Evolutionary conservation across 371 early-diverging fungal species (phyloP).

Genomic region (Mucor sp.): DNA sequence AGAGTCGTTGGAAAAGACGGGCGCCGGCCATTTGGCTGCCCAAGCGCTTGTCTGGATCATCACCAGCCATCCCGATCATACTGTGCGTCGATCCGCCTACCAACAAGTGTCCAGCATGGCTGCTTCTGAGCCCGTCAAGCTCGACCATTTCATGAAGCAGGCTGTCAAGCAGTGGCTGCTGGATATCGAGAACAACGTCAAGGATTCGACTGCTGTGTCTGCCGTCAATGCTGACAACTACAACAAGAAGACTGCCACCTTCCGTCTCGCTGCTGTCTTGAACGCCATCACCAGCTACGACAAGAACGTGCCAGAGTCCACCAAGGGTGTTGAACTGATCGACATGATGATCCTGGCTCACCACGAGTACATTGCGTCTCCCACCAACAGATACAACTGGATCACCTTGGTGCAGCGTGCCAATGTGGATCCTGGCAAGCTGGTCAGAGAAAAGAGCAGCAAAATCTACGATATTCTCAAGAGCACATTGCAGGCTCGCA

Average conservation of each 20-base stretch:
- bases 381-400: conserved; percentile 81
- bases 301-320: conserved; percentile 32
- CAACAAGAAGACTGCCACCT: conserved; percentile 43
- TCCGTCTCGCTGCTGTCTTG: conserved; percentile 65
- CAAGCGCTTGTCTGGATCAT: conserved; percentile 59
- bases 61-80: conserved; percentile 53
- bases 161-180: conserved; percentile 60
- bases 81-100: conserved; percentile 55
- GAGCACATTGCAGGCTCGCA: conserved; percentile 25
- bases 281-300: conserved; percentile 63
- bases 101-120: conserved; percentile 45
- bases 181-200: conserved; percentile 52
- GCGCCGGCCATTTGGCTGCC: conserved; percentile 36
- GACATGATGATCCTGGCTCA: conserved; percentile 73
- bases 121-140: conserved; percentile 36
- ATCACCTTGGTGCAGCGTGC: conserved; percentile 79
- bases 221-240: conserved; percentile 55
- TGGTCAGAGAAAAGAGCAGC: conserved; percentile 52
- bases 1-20: conserved; percentile 38
- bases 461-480: conserved; percentile 50
- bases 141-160: conserved; percentile 44
- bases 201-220: conserved; percentile 55
- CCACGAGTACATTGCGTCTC: conserved; percentile 71
- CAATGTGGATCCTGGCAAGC: conserved; percentile 70
- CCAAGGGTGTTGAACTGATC: conserved; percentile 56